A percentile compares a stretch with the other conserved stretches of the same genome.
These are phyloP conservation scores for Eimeria sp. DNA, from an alignment of 169 alveolate genomes.

Conservation along the genomic window DNA sequence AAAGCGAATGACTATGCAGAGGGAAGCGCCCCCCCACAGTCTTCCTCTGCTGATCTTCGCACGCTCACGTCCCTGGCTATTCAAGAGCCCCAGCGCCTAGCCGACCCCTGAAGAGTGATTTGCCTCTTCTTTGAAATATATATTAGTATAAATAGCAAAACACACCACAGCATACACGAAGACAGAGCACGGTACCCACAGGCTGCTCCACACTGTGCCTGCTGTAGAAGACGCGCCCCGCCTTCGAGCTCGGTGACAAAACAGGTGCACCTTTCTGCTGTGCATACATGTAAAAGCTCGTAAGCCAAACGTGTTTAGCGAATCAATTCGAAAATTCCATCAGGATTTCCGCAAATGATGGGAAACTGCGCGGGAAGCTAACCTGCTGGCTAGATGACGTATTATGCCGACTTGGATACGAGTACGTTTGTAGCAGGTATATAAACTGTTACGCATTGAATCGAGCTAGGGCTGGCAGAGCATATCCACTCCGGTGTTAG, in stretches of 20 bases:
- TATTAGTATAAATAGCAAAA: background rate
- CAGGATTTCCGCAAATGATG: background rate
- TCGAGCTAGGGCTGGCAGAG: background rate
- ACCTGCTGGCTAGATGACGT: background rate
- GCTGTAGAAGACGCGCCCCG: background rate
- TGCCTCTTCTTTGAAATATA: background rate
- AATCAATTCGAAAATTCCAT: background rate
- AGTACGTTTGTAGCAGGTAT: background rate
- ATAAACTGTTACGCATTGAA: background rate
- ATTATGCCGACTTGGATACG: background rate
- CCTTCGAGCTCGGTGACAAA: background rate
- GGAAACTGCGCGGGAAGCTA: background rate
- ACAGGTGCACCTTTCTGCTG: background rate
- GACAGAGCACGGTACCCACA: background rate
- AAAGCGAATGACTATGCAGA: background rate
- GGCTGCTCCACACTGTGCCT: background rate
- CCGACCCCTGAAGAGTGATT: background rate
- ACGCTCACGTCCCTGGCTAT: constrained; percentile 19
- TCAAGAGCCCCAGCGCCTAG: background rate
- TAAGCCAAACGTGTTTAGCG: background rate
- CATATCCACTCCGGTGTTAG: too few species aligned
- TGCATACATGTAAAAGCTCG: background rate
- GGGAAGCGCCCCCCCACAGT: background rate
- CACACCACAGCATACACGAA: background rate
- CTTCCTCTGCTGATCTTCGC: background rate